Evolutionary conservation across 2,329 filamentous ascomycete genomes (phyloP).

Genomic region (Trichophyton simii): DNA sequence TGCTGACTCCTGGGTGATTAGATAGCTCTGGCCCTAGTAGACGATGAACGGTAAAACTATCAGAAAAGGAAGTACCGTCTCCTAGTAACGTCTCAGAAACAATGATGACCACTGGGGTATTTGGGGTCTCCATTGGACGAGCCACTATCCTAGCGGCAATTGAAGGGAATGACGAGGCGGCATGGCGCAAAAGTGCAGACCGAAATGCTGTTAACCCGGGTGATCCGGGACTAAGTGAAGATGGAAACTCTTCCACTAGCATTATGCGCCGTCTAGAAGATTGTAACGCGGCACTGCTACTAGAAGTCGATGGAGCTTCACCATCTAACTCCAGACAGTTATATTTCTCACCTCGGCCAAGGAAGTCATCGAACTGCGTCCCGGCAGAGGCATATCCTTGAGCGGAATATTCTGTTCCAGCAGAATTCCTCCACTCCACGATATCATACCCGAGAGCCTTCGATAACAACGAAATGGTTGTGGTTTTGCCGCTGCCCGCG

Average conservation of each 20-base stretch:
- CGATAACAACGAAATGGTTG: slow-evolving; percentile 66
- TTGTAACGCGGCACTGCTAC: neutral
- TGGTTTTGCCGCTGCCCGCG: slow-evolving; percentile 86
- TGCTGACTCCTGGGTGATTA: slow-evolving; percentile 61
- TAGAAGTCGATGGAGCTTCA: slow-evolving; percentile 1
- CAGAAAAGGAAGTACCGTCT: slow-evolving; percentile 69
- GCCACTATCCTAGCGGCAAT: slow-evolving; percentile 28
- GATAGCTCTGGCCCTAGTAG: slow-evolving; percentile 77
- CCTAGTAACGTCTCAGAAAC: slow-evolving; percentile 84
- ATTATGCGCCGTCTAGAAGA: slow-evolving; percentile 44
- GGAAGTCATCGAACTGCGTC: slow-evolving; percentile 81
- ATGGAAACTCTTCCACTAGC: slow-evolving; percentile 70
- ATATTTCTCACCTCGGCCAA: slow-evolving; percentile 70
- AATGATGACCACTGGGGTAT: slow-evolving; percentile 71
- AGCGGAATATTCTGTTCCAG: slow-evolving; percentile 45
- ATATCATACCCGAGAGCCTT: slow-evolving; percentile 64
- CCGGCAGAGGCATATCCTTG: slow-evolving; percentile 58
- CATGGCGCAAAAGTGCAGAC: slow-evolving; percentile 59
- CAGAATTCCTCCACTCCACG: slow-evolving; percentile 83
- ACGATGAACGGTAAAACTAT: slow-evolving; percentile 86
- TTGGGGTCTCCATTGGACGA: slow-evolving; percentile 26
- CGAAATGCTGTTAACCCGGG: slow-evolving; percentile 58
- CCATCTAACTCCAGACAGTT: slow-evolving; percentile 49
- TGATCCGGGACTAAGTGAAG: slow-evolving; percentile 56
- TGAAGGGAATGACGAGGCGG: slow-evolving; percentile 54